These are phyloP conservation scores for Pleurotus citrinopileatus DNA, from an alignment of 768 basidiomycete species.

Conservation along the genomic window DNA sequence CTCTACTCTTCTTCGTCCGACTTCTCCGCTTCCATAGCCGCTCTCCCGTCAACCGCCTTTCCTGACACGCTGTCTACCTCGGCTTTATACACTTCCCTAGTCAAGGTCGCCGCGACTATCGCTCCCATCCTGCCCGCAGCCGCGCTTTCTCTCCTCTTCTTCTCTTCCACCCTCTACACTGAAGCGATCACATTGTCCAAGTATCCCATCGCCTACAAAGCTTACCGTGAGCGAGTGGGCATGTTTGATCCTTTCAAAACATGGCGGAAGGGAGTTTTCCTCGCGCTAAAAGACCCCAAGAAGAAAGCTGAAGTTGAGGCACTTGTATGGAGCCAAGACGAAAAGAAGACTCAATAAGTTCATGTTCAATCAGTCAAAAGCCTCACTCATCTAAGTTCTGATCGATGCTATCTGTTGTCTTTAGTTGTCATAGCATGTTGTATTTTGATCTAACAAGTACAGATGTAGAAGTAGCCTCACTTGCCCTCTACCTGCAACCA, in stretches of 20 bases:
- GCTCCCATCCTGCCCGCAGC: constrained; percentile 48
- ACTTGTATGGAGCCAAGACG: constrained; percentile 22
- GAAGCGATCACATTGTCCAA: constrained; percentile 78
- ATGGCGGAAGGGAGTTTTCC: constrained; percentile 23
- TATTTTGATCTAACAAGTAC: not conserved
- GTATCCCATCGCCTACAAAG: constrained; percentile 65
- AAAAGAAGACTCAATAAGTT: constrained; percentile 15
- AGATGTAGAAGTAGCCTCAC: constrained; percentile 23
- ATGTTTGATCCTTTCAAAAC: constrained; percentile 63
- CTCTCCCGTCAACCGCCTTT: constrained; percentile 5
- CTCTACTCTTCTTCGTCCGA: constrained; percentile 39
- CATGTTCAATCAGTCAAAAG: not conserved
- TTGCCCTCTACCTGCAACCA: constrained; percentile 83
- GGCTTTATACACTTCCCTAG: constrained; percentile 7
- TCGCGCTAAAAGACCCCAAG: constrained; percentile 14
- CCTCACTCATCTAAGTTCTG: not conserved
- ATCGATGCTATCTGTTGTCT: not conserved
- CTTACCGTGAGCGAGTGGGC: constrained; percentile 75
- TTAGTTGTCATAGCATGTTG: not conserved
- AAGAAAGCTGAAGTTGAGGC: constrained; percentile 21
- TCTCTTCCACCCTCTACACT: constrained; percentile 73
- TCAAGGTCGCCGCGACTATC: constrained; percentile 7
- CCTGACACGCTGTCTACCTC: constrained; percentile 16
- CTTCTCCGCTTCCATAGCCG: constrained; percentile 21
- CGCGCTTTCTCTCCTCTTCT: constrained; percentile 67